Evolutionary conservation across 106 monocot genomes (phyloP).

Genomic region (Alisma plantagoaquatica): DNA sequence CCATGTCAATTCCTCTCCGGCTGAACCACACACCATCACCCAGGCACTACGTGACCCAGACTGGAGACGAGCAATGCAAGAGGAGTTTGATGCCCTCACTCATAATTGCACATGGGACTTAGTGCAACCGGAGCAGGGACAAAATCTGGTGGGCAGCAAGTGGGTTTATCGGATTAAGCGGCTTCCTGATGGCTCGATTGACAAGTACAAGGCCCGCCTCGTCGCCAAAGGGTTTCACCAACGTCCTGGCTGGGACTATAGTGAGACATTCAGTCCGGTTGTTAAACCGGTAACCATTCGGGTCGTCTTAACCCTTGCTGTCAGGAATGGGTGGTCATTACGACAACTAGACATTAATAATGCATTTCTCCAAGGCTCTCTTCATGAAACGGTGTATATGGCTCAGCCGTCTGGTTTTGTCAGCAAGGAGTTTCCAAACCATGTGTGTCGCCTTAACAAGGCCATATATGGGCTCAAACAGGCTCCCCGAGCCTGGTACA

Average conservation of each 20-base stretch:
- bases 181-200: neutral
- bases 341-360: neutral
- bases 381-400: constrained; percentile 2
- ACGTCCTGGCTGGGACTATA: neutral
- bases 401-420: neutral
- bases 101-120: no score
- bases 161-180: neutral
- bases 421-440: neutral
- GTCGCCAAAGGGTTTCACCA: neutral
- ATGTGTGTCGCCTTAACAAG: neutral
- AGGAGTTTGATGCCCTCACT: no score
- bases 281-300: neutral
- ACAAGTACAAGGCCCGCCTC: neutral
- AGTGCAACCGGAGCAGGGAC: no score
- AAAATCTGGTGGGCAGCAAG: no score
- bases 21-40: neutral
- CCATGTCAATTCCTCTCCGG: neutral
- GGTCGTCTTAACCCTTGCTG: neutral
- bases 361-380: constrained; percentile 1
- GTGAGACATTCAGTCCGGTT: neutral
- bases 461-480: neutral
- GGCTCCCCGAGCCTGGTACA: neutral
- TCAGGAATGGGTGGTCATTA: neutral
- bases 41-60: neutral
- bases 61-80: no score